A percentile compares a stretch with the other conserved stretches of the same genome.
phyloP scores from a whole-genome alignment of 495 filamentous ascomycete genomes.

The Symbiotaphrina buchneri region DNA sequence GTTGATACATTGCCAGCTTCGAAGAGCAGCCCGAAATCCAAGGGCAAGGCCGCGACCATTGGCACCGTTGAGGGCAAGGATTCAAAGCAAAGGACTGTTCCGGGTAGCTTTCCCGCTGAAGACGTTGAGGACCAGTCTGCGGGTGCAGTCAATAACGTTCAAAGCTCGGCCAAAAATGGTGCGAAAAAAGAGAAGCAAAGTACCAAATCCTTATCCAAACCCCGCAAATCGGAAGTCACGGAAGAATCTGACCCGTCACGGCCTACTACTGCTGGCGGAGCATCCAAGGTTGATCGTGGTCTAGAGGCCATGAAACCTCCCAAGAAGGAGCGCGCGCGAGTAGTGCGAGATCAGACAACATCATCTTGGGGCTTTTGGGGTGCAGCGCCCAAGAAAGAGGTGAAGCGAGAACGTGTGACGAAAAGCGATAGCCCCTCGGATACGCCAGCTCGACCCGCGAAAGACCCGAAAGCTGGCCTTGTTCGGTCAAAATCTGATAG shows the following conservation, averaged over 20 bases:
- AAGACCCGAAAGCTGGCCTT: background rate
- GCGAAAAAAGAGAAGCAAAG: constrained; percentile 1
- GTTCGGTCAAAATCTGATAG: constrained; percentile 1
- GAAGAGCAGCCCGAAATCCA: too few species aligned
- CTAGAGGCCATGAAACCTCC: constrained; percentile 1
- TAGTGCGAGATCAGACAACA: constrained; percentile 3
- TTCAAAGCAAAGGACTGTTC: too few species aligned
- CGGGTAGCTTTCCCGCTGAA: constrained; percentile 4
- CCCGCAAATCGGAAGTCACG: background rate
- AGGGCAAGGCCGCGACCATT: too few species aligned
- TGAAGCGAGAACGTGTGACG: constrained; percentile 1
- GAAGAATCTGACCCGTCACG: constrained; percentile 1
- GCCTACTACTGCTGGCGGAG: background rate
- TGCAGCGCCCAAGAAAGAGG: constrained; percentile 2
- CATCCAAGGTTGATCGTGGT: too few species aligned
- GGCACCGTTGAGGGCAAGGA: too few species aligned
- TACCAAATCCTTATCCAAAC: background rate
- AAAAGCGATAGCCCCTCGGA: too few species aligned
- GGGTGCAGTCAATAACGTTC: constrained; percentile 1
- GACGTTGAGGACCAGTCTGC: constrained; percentile 1
- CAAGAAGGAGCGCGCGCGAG: constrained; percentile 4
- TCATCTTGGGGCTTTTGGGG: constrained; percentile 6
- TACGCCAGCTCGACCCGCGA: too few species aligned
- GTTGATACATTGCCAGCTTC: too few species aligned
- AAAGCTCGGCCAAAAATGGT: constrained; percentile 1